Base-by-base conservation (phyloP, 2,329 filamentous ascomycete species). In the Phialophora macrospora region DNA sequence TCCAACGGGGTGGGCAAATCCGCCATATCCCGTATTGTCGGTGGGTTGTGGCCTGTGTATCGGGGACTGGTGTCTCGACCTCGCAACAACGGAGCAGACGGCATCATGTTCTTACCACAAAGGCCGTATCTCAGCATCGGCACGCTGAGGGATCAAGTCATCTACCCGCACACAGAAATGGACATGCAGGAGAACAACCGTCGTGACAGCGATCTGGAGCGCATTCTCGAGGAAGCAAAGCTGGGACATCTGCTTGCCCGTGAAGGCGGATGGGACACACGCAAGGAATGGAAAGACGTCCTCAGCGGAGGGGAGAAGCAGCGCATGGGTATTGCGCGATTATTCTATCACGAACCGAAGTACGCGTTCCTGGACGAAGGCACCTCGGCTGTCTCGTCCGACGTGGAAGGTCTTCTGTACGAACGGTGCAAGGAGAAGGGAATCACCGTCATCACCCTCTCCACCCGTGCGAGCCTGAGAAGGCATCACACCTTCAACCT, bases 271-370 rank as follows among this genome's bases (percentile, higher is more conserved):
- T 98, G 93, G 93, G 92, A 99, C 75, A 95, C 92, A 4, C 87
- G 92, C 63, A 98, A 99, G 79, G 93, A 97, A 75, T 99, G 95
- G 95, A 97, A 98, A 80, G 94, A 98, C 72, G 92, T 99, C 4
- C 83, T 99, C n/a, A 94, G 90, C 70, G 95, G 95, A 46, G 95
- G 95, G 12, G 95, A 99, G 83, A 99, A 99, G 81, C 95, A 99
- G 80, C 85, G 95, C 24, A 92, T 99, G 86, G 92, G 88, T 0
- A 92, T 99, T 73, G 94, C 96, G 3, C 84, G 95, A 52, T 77
- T 99, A 57, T 81, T 98, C 48, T 99, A 99, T 75, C 95, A 99
- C 75, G 94, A 98, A 80, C 95, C 95, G 17, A 85, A 90, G 66
- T 99, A 96, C 75, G 95, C 93, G 1, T 92, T 99, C 73, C 88